Percentiles rank a stretch among this genome's conserved stretches.
phyloP scores from a whole-genome alignment of 2,329 filamentous ascomycete genomes.

The Alternaria ethzedia region DNA sequence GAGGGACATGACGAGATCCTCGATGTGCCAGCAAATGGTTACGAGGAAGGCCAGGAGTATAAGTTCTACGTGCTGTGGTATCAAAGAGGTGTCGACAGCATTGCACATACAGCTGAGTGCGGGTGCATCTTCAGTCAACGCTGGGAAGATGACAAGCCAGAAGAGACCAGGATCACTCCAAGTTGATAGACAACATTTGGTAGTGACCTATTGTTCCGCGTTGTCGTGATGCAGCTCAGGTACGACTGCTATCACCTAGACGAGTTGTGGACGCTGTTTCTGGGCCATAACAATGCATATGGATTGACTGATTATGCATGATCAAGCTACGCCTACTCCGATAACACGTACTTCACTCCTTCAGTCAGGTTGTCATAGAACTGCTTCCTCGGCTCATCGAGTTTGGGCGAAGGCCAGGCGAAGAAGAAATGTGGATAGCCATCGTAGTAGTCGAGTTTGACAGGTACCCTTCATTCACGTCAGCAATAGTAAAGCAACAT shows the following conservation, averaged over 20 bases:
- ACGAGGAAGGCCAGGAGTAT: no score
- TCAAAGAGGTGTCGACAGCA: neutral
- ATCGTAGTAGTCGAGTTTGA: conserved; percentile 40
- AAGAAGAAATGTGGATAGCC: conserved; percentile 49
- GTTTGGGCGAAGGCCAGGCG: conserved; percentile 41
- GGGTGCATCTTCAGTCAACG: no score
- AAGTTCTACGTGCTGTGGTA: neutral
- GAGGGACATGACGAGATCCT: neutral
- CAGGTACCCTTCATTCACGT: conserved; percentile 34
- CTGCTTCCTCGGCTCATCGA: conserved; percentile 31
- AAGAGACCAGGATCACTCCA: neutral
- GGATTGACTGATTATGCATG: no score
- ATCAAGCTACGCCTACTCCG: neutral
- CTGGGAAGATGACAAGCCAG: neutral
- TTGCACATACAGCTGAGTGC: neutral
- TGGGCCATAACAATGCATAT: neutral
- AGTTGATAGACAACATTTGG: no score
- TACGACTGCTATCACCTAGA: neutral
- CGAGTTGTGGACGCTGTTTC: neutral
- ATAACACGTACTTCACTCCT: conserved; percentile 34
- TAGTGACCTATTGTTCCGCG: no score
- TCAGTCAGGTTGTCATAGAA: conserved; percentile 30
- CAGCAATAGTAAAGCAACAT: neutral
- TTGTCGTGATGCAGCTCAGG: neutral
- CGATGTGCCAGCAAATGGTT: neutral